Conservation (phyloP, 805 yeast genomes). For the Myxozyma neotropica region DNA sequence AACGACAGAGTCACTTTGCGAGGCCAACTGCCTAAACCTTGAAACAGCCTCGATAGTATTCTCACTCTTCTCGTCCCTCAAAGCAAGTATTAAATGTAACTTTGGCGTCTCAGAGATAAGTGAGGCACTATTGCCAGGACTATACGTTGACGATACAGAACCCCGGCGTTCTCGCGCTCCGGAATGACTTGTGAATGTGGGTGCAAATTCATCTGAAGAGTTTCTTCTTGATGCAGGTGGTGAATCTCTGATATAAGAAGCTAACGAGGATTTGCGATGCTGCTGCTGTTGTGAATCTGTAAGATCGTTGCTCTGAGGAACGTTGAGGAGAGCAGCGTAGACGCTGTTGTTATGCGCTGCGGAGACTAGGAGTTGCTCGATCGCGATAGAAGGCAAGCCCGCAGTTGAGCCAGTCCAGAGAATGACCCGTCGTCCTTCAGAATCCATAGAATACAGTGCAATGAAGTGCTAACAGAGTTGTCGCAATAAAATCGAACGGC, state of each 20-base stretch:
- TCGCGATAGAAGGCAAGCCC: slow-evolving; percentile 22
- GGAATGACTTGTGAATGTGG: not conserved
- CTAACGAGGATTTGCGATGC: not conserved
- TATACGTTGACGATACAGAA: slow-evolving; percentile 2
- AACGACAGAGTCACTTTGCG: slow-evolving; percentile 24
- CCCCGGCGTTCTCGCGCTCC: slow-evolving; percentile 1
- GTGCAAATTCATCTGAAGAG: not conserved
- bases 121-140: not conserved
- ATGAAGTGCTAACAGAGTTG: not conserved
- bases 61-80: slow-evolving; percentile 26
- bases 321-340: not conserved
- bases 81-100: slow-evolving; percentile 19
- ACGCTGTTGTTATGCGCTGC: slow-evolving; percentile 5
- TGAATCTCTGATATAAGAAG: not conserved
- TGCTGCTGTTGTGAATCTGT: not conserved
- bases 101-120: slow-evolving; percentile 4
- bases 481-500: too few relatives aligned
- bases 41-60: slow-evolving; percentile 18
- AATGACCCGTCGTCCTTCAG: slow-evolving; percentile 33
- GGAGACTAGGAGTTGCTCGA: slow-evolving; percentile 23
- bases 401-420: slow-evolving; percentile 33
- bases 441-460: slow-evolving; percentile 31
- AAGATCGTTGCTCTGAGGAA: not conserved
- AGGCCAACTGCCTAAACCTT: slow-evolving; percentile 18
- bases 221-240: not conserved